Evolutionary conservation across 208 protist genomes (phyloP), one percentile per base, ranked within the genome.

Genomic region (Crithidia thermophila): DNA sequence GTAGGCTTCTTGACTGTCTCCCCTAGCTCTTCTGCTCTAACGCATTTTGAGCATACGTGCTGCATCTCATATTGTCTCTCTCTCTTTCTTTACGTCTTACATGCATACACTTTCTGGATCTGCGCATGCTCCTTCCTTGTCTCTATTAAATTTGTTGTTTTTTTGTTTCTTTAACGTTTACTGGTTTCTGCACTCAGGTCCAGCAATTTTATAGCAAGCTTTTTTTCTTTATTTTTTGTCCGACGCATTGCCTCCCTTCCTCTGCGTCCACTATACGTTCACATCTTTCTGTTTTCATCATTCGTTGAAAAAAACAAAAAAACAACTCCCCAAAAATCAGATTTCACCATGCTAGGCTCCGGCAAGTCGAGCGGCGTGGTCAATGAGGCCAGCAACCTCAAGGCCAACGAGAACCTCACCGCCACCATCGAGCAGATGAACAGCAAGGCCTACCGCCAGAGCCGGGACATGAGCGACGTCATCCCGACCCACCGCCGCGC

Each of bases 301-400:
- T 43, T 43, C 39, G 39, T 43, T 18, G 16, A 43, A 57, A 25
- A 37, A 30, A 49, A 37, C 36, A 58, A 70, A 23, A 43, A 63
- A 70, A 70, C 33, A 43, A 56, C 18, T n/a, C n/a, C n/a, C n/a
- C 39, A 42, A 62, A 34, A 73, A 20, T 51, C 4, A 46, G 23
- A 14, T n/a, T n/a, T n/a, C 50, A 72, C 30, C 50, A 96, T 96
- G 91, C 65, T 96, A n/a, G 88, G 91, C 45, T 85, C 82, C 4
- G 91, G 91, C 7, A 96, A 96, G 75, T 84, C 80, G 25, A 93
- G 87, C 43, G 88, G 91, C 25, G 68, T 92, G 64, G 82, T 96
- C 61, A 96, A 92, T 65, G 91, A 96, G 85, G 91, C 91, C 51
- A 85, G 79, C 68, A 96, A 96, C 80, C 79, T 90, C 72, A 89